These are phyloP conservation scores for Nakazawaea populi DNA, from an alignment of 805 yeast species.

Conservation along the genomic window DNA sequence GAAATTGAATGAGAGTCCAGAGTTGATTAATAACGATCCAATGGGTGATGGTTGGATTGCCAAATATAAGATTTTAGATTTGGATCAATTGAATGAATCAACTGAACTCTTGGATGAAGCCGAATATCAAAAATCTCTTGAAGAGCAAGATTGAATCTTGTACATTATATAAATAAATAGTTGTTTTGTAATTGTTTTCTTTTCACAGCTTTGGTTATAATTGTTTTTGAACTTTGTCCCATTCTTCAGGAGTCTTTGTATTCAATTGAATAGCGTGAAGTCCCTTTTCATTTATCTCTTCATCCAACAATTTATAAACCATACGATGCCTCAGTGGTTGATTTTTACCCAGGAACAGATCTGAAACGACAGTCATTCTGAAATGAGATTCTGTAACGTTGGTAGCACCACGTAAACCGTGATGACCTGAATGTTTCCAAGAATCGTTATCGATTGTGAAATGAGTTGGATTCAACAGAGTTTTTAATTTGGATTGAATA, in stretches of 20 bases:
- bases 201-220: no score
- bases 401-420: slow-evolving; percentile 66
- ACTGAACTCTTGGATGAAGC: slow-evolving; percentile 48
- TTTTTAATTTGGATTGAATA: slow-evolving; percentile 38
- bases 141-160: slow-evolving; percentile 43
- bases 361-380: slow-evolving; percentile 66
- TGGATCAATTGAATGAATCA: slow-evolving; percentile 24
- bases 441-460: slow-evolving; percentile 72
- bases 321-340: slow-evolving; percentile 75
- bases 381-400: slow-evolving; percentile 81
- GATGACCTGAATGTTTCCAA: slow-evolving; percentile 82
- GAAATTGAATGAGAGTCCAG: slow-evolving; percentile 62
- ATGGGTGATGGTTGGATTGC: slow-evolving; percentile 94
- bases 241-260: slow-evolving; percentile 69
- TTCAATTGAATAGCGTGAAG: slow-evolving; percentile 86
- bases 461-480: slow-evolving; percentile 36
- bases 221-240: slow-evolving; percentile 15
- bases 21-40: slow-evolving; percentile 80
- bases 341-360: slow-evolving; percentile 55
- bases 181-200: no score
- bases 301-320: slow-evolving; percentile 61
- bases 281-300: slow-evolving; percentile 65
- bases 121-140: slow-evolving; percentile 51
- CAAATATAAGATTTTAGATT: slow-evolving; percentile 54
- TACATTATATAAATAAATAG: slow-evolving; percentile 2